These are phyloP conservation scores for Punica granatum DNA, from an alignment of 345 rosid species.

Conservation along the genomic window DNA sequence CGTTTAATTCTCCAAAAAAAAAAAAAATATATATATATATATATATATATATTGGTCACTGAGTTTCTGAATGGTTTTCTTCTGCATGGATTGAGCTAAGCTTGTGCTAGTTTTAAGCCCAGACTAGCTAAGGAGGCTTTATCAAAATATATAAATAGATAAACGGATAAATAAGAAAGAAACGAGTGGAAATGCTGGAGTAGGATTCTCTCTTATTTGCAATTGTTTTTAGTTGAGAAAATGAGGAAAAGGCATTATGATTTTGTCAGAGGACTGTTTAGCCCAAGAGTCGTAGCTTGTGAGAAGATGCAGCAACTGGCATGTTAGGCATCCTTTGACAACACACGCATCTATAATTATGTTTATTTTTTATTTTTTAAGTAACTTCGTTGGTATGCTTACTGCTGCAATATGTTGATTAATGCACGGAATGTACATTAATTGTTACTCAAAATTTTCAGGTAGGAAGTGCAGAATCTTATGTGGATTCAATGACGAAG, in stretches of 20 bases:
- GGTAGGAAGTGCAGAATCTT: conserved; percentile 76
- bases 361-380: too few relatives aligned
- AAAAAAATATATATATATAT: too few relatives aligned
- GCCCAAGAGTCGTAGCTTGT: background rate
- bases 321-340: too few relatives aligned
- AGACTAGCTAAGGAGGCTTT: background rate
- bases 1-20: too few relatives aligned
- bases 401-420: background rate
- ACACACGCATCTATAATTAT: too few relatives aligned
- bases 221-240: too few relatives aligned
- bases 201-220: too few relatives aligned
- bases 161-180: too few relatives aligned
- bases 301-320: background rate
- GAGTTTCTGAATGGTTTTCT: background rate
- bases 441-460: conserved; percentile 16
- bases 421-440: background rate
- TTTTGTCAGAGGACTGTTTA: background rate
- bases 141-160: background rate
- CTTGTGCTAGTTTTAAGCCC: background rate
- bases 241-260: too few relatives aligned
- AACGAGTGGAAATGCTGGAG: too few relatives aligned
- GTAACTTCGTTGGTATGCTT: background rate
- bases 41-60: too few relatives aligned
- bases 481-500: conserved; percentile 45
- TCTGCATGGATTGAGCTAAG: background rate